Evolutionary conservation across 768 basidiomycete species (phyloP).

Genomic region (Tephrocybe sp.): DNA sequence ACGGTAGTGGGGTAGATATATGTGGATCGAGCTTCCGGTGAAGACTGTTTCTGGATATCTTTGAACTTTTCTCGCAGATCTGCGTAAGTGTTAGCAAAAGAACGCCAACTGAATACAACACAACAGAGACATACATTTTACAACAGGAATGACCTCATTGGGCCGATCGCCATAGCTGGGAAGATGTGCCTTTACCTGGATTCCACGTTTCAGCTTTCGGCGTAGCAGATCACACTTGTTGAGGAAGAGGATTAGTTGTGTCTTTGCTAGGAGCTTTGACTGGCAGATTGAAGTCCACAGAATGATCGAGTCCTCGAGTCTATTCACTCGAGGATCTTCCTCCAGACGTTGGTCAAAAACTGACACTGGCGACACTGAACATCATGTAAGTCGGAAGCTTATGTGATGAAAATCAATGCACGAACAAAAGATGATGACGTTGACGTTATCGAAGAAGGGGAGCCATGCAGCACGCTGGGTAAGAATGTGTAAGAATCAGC

Average conservation of each 20-base stretch:
- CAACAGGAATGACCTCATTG: conserved; percentile 62
- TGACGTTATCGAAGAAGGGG: conserved; percentile 77
- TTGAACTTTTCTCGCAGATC: conserved; percentile 72
- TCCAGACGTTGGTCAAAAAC: conserved; percentile 76
- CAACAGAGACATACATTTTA: conserved; percentile 55
- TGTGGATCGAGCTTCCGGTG: conserved; percentile 52
- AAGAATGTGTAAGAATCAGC: conserved; percentile 9
- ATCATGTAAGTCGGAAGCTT: conserved; percentile 1
- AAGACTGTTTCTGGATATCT: conserved; percentile 58
- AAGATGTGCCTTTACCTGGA: conserved; percentile 56
- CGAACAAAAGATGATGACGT: conserved; percentile 73
- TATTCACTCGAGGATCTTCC: conserved; percentile 70
- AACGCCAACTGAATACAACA: neutral
- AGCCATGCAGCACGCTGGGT: conserved; percentile 74
- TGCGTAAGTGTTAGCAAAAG: conserved; percentile 21
- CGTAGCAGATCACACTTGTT: conserved; percentile 72
- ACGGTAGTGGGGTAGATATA: conserved; percentile 74
- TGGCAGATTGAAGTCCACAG: conserved; percentile 73
- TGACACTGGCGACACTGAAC: conserved; percentile 67
- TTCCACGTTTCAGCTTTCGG: conserved; percentile 61
- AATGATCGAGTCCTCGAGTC: conserved; percentile 71
- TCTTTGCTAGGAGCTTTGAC: conserved; percentile 59
- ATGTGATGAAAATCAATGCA: conserved; percentile 7
- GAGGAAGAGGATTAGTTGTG: conserved; percentile 63
- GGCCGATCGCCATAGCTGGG: conserved; percentile 67